These are phyloP conservation scores for Lyophyllum semitale DNA, from an alignment of 768 basidiomycete genomes.

Conservation along the genomic window DNA sequence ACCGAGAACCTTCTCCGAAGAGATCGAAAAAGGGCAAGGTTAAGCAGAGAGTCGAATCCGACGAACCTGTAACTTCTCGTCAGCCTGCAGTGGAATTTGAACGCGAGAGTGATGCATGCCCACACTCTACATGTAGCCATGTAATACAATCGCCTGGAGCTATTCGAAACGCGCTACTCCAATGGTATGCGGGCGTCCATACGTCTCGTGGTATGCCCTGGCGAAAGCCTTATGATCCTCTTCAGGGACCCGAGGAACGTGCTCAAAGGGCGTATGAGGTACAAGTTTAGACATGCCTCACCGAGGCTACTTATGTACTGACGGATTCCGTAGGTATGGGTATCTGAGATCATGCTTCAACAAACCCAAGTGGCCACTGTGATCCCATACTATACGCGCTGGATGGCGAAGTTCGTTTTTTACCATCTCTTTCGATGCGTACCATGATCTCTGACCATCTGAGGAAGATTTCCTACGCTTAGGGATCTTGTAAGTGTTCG, in stretches of 20 bases:
- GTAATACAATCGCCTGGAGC: slow-evolving; percentile 38
- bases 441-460: slow-evolving; percentile 5
- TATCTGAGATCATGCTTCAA: slow-evolving; percentile 94
- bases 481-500: slow-evolving; percentile 59
- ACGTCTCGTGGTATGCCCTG: slow-evolving; percentile 86
- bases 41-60: neutral
- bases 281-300: neutral
- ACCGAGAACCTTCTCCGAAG: slow-evolving; percentile 6
- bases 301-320: neutral
- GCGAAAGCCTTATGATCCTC: slow-evolving; percentile 72
- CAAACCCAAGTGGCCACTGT: slow-evolving; percentile 94
- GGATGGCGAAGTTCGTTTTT: slow-evolving; percentile 75
- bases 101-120: neutral
- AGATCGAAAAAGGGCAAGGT: slow-evolving; percentile 1
- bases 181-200: slow-evolving; percentile 75
- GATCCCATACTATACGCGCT: slow-evolving; percentile 90
- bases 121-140: slow-evolving; percentile 53
- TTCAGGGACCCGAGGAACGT: slow-evolving; percentile 55
- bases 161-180: slow-evolving; percentile 51
- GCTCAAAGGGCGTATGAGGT: slow-evolving; percentile 94
- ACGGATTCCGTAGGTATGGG: slow-evolving; percentile 63
- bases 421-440: neutral
- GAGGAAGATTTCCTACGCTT: slow-evolving; percentile 77
- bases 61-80: neutral
- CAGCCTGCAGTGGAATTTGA: neutral